A percentile compares a stretch with the other conserved stretches of the same genome.
Evolutionary conservation across 2,329 filamentous ascomycete species (phyloP).

Genomic region (Alternaria postmessia): DNA sequence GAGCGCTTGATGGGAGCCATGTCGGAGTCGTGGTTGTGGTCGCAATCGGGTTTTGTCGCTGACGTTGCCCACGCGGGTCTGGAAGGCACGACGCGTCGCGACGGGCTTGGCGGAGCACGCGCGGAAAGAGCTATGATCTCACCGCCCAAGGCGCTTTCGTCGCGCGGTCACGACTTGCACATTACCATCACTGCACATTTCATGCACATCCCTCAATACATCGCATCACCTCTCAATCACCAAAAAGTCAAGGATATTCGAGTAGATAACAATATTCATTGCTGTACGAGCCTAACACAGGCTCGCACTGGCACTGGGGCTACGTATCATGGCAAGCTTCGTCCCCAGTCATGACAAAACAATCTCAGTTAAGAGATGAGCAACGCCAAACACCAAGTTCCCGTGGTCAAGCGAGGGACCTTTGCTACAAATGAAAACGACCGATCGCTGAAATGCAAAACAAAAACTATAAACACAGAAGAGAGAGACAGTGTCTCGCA

Average conservation of each 20-base stretch:
- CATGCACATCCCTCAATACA: not conserved
- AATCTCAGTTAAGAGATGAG: slow-evolving; percentile 14
- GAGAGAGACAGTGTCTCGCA: slow-evolving; percentile 30
- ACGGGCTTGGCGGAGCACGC: slow-evolving; percentile 38
- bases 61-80: slow-evolving; percentile 29
- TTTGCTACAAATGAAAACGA: slow-evolving; percentile 29
- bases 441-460: slow-evolving; percentile 50
- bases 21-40: slow-evolving; percentile 26
- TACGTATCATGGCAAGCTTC: slow-evolving; percentile 16
- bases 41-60: slow-evolving; percentile 32
- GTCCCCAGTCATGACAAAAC: slow-evolving; percentile 8
- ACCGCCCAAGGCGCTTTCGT: slow-evolving; percentile 11
- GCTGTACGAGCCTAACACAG: slow-evolving; percentile 31
- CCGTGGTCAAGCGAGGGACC: slow-evolving; percentile 45
- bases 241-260: not conserved
- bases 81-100: slow-evolving; percentile 39
- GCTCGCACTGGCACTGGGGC: slow-evolving; percentile 41
- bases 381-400: slow-evolving; percentile 39
- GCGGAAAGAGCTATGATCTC: slow-evolving; percentile 33
- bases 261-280: slow-evolving; percentile 29
- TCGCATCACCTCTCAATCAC: slow-evolving; percentile 5
- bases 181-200: not conserved
- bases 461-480: slow-evolving; percentile 37
- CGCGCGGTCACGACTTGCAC: not conserved
- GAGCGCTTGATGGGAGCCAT: slow-evolving; percentile 54